Evolutionary conservation across 768 basidiomycete genomes (phyloP), one percentile per base, ranked within the genome.

Genomic region (Mycena rosella): DNA sequence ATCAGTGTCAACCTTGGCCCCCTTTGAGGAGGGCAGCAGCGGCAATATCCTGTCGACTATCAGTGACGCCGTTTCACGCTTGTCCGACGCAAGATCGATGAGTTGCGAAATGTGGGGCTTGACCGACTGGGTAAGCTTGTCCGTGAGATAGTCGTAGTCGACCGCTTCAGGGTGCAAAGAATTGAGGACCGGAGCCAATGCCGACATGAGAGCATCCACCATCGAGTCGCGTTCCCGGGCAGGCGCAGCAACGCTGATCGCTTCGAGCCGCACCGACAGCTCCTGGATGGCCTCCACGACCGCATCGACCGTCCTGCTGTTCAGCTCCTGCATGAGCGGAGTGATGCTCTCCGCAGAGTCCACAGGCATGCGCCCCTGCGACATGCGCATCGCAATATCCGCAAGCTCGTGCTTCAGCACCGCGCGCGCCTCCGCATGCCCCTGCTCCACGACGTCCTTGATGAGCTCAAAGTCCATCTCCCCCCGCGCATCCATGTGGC

Each of bases 51-150:
- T 82, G 57, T 95, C 87, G 30, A 94, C 87, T 64, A 96, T 96
- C 45, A 96, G 86, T 9, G 86, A 84, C 5, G 94, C 94, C 5
- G 94, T 96, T 78, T 96, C 94, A 38, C 92, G 87, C 76, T 96
- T 96, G 76, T 96, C 94, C 0, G 92, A 94, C 29, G 94, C 91
- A 54, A 96, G 86, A 75, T 96, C 94, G 68, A 96, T 96, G 65
- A 96, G 88, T 71, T 96, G 93, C 2, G 93, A 88, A 27, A 96
- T 94, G 70, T 95, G 91, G 9, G 94, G 94, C 73, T 95, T 95
- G 74, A 96, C 94, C 0, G 94, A 92, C 77, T 96, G 92, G 26
- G 91, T 86, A 18, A 96, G 87, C 72, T 88, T 88, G 49, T 82
- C 83, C 2, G 94, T 96, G 64, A 96, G 81, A 70, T 85, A 83